phyloP scores from a whole-genome alignment of 2,329 filamentous ascomycete genomes.

The Coccinonectria pachysandricola region DNA sequence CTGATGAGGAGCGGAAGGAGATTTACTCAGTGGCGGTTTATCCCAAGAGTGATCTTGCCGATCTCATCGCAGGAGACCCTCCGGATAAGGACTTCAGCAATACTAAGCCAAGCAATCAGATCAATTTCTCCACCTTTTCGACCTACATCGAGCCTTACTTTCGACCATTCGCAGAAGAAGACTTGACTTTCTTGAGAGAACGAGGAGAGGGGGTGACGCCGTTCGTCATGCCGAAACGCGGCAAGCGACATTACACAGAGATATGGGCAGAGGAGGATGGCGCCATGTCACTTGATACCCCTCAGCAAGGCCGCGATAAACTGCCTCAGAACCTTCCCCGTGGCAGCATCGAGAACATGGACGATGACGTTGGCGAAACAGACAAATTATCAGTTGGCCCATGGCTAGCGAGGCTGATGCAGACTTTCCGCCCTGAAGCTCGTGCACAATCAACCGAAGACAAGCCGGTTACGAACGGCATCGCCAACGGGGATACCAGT shows the following conservation, averaged over 20 bases:
- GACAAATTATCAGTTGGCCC: conserved; percentile 85
- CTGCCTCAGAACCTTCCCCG: conserved; percentile 72
- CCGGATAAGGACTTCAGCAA: conserved; percentile 94
- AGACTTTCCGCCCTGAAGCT: conserved; percentile 69
- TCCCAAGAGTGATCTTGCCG: conserved; percentile 67
- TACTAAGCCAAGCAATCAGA: conserved; percentile 86
- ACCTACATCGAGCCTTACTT: conserved; percentile 89
- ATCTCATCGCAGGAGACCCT: conserved; percentile 78
- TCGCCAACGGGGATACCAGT: conserved; percentile 43
- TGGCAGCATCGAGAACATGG: conserved; percentile 77
- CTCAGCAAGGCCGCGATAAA: conserved; percentile 50
- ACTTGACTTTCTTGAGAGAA: conserved; percentile 85
- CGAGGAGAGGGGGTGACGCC: conserved; percentile 74
- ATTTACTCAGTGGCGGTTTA: conserved; percentile 84
- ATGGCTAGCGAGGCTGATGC: conserved; percentile 69
- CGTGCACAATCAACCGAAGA: conserved; percentile 47
- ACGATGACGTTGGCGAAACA: conserved; percentile 76
- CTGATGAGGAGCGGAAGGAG: conserved; percentile 72
- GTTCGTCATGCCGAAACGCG: conserved; percentile 77
- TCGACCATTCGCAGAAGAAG: conserved; percentile 80
- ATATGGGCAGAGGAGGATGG: conserved; percentile 94
- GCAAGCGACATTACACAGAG: conserved; percentile 77
- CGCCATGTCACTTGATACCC: conserved; percentile 60
- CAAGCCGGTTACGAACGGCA: conserved; percentile 41
- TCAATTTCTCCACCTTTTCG: conserved; percentile 88